Percentiles rank a stretch among this genome's conserved stretches.
These are phyloP conservation scores for Patellaria atrata DNA, from an alignment of 495 filamentous ascomycete genomes.

Conservation along the genomic window DNA sequence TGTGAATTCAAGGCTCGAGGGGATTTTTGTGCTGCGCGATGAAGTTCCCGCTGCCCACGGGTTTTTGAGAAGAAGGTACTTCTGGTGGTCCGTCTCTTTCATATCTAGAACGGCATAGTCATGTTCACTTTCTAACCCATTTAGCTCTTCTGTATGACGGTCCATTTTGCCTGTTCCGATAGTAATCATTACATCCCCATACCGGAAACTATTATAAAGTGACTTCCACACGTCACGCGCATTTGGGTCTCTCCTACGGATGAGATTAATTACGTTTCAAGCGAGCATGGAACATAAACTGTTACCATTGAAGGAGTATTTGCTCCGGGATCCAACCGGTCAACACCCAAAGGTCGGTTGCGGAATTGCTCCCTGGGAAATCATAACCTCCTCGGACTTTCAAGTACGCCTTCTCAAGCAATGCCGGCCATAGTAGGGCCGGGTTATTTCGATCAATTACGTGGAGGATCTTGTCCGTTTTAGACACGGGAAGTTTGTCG, in stretches of 20 bases:
- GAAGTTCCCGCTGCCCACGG: conserved; percentile 76
- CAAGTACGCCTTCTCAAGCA: conserved; percentile 95
- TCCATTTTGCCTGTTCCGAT: conserved; percentile 76
- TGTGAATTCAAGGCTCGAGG: conserved; percentile 15
- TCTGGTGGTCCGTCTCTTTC: conserved; percentile 46
- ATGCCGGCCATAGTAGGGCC: conserved; percentile 70
- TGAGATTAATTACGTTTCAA: conserved; percentile 2
- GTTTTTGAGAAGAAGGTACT: conserved; percentile 76
- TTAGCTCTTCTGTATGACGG: conserved; percentile 52
- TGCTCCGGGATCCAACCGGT: conserved; percentile 97
- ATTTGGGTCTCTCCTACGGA: conserved; percentile 37
- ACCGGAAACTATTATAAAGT: conserved; percentile 56
- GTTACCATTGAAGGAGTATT: conserved; percentile 63
- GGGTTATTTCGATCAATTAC: conserved; percentile 80
- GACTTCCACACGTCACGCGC: conserved; percentile 61
- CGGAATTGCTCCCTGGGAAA: conserved; percentile 96
- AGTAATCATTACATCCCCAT: conserved; percentile 74
- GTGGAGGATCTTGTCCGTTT: conserved; percentile 54
- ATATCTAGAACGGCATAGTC: conserved; percentile 86
- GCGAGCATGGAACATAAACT: neutral
- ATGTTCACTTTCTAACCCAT: conserved; percentile 79
- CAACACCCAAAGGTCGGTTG: conserved; percentile 78
- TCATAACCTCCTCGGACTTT: conserved; percentile 94
- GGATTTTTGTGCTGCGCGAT: conserved; percentile 38
- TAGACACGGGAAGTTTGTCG: conserved; percentile 76